Evolutionary conservation across 805 yeast genomes (phyloP).

Genomic region (Starmerella vaccinii): DNA sequence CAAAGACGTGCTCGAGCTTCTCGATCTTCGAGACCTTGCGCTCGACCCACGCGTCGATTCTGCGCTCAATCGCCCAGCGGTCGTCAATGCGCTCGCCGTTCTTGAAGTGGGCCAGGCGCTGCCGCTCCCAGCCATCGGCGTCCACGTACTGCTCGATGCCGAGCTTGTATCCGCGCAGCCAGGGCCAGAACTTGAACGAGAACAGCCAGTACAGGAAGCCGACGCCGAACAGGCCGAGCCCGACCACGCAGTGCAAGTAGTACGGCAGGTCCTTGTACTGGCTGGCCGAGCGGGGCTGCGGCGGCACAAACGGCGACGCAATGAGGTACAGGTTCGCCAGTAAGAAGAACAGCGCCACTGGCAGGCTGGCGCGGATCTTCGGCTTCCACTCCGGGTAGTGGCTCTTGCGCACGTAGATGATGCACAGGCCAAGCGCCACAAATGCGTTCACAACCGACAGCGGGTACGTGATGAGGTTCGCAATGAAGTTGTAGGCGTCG

Average conservation of each 20-base stretch:
- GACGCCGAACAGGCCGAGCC: constrained; percentile 63
- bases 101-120: constrained; percentile 1
- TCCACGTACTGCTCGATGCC: constrained; percentile 14
- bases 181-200: constrained; percentile 53
- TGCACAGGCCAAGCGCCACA: constrained; percentile 54
- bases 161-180: constrained; percentile 26
- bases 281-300: constrained; percentile 37
- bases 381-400: constrained; percentile 48
- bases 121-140: constrained; percentile 14
- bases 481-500: constrained; percentile 72
- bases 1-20: not conserved
- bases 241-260: constrained; percentile 71
- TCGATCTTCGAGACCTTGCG: not conserved
- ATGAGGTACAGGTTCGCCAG: constrained; percentile 57
- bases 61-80: not conserved
- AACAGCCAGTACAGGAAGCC: constrained; percentile 50
- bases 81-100: not conserved
- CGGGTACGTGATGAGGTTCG: constrained; percentile 74
- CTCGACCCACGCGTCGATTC: constrained; percentile 1
- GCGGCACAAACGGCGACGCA: constrained; percentile 73
- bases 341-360: constrained; percentile 50
- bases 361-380: constrained; percentile 36
- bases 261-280: constrained; percentile 66
- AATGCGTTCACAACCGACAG: constrained; percentile 61
- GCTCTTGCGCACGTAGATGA: constrained; percentile 37